A percentile compares a stretch with the other conserved stretches of the same genome.
Conservation (phyloP, 768 basidiomycete species). For the Artomyces pyxidatus region DNA sequence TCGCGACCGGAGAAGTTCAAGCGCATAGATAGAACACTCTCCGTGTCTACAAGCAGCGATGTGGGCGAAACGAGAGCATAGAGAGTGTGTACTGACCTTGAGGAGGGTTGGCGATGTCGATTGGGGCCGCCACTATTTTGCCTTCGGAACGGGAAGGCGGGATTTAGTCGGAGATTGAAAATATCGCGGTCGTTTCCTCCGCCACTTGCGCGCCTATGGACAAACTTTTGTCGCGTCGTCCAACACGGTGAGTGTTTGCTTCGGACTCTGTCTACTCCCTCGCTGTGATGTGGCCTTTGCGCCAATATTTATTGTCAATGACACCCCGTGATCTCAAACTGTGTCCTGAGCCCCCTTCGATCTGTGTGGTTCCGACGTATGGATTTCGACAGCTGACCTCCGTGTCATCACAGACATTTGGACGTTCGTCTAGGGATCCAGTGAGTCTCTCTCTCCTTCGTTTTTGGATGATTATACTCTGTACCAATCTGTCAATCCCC, state of each 20-base stretch:
- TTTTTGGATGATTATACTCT: constrained; percentile 26
- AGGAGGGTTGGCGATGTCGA: constrained; percentile 32
- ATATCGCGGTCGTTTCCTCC: background rate
- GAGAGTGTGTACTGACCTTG: constrained; percentile 53
- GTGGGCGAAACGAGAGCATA: constrained; percentile 9
- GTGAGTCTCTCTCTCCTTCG: constrained; percentile 3
- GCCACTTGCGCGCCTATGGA: background rate
- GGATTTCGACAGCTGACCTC: too few species aligned
- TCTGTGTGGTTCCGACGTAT: too few species aligned
- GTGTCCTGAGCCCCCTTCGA: constrained; percentile 34
- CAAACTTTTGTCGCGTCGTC: constrained; percentile 2
- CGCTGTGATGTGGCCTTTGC: constrained; percentile 41
- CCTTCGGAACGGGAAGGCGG: constrained; percentile 1
- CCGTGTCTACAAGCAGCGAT: constrained; percentile 16
- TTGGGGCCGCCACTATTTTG: constrained; percentile 3
- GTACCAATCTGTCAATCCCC: constrained; percentile 50
- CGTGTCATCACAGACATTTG: too few species aligned
- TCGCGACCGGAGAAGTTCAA: background rate
- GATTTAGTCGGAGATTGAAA: constrained; percentile 12
- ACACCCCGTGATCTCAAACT: constrained; percentile 41
- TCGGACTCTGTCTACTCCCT: background rate
- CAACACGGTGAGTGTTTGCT: constrained; percentile 14
- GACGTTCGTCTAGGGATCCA: constrained; percentile 3
- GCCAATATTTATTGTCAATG: constrained; percentile 66
- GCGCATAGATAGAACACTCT: background rate